A percentile compares a stretch with the other conserved stretches of the same genome.
Conservation (phyloP, 805 yeast species). For the Yamadazyma olivae region DNA sequence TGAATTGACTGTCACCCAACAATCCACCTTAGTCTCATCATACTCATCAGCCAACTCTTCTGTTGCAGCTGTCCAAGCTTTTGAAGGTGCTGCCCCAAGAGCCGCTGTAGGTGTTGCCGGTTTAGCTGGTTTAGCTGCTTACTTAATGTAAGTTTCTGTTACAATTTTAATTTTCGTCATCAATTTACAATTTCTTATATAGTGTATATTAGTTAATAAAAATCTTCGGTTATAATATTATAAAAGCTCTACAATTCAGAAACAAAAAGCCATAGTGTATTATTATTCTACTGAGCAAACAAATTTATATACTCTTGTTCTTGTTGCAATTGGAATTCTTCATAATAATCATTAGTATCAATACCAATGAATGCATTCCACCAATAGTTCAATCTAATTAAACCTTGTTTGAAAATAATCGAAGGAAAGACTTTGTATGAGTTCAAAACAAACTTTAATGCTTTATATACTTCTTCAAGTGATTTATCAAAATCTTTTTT, state of each 20-base stretch:
- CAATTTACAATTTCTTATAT: background rate
- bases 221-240: background rate
- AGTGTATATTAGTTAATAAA: constrained; percentile 3
- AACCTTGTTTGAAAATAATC: constrained; percentile 47
- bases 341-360: constrained; percentile 12
- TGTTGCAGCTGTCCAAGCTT: constrained; percentile 22
- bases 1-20: constrained; percentile 38
- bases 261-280: background rate
- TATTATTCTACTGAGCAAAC: constrained; percentile 8
- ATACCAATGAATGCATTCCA: constrained; percentile 77
- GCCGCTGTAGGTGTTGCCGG: constrained; percentile 34
- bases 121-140: constrained; percentile 40
- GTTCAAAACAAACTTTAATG: constrained; percentile 57
- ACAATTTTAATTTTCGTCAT: constrained; percentile 1
- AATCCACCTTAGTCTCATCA: constrained; percentile 37
- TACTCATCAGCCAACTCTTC: constrained; percentile 15
- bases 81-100: constrained; percentile 31
- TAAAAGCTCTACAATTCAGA: too few relatives aligned
- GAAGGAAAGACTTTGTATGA: constrained; percentile 73
- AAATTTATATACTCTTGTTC: constrained; percentile 11
- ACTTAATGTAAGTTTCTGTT: constrained; percentile 32
- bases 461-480: constrained; percentile 50
- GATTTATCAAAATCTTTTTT: constrained; percentile 30
- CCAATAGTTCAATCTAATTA: constrained; percentile 49
- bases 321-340: constrained; percentile 12